Evolutionary conservation across 495 filamentous ascomycete species (phyloP).

Genomic region (Talaromyces ruber): DNA sequence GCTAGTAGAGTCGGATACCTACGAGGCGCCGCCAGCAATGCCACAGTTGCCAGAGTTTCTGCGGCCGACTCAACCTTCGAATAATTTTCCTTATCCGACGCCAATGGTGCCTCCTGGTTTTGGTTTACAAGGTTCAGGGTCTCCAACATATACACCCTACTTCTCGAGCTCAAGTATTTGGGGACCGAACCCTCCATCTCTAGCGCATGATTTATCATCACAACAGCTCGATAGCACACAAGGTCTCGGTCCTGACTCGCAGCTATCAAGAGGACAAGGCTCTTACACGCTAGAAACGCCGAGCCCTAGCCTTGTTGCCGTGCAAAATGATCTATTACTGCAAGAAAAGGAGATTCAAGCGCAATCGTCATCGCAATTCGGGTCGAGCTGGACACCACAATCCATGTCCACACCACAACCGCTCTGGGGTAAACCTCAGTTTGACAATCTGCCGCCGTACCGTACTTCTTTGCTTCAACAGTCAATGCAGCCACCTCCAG

Average conservation of each 20-base stretch:
- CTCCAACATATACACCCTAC: slow-evolving; percentile 27
- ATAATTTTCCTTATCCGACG: slow-evolving; percentile 13
- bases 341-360: background rate
- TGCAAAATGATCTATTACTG: background rate
- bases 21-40: slow-evolving; percentile 31
- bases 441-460: background rate
- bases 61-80: background rate
- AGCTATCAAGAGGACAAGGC: slow-evolving; percentile 20
- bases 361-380: background rate
- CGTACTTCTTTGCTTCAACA: background rate
- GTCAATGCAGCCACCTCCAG: background rate
- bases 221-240: slow-evolving; percentile 14
- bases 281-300: background rate
- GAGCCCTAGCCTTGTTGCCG: slow-evolving; percentile 15
- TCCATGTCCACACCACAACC: background rate
- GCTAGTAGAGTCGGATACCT: slow-evolving; percentile 49
- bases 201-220: slow-evolving; percentile 12
- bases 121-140: slow-evolving; percentile 16
- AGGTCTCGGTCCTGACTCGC: slow-evolving; percentile 11
- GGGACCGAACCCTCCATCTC: slow-evolving; percentile 29
- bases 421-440: background rate
- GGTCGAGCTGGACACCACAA: background rate
- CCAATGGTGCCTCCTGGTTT: slow-evolving; percentile 31
- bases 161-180: slow-evolving; percentile 34
- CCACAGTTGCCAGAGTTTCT: slow-evolving; percentile 14